phyloP scores from a whole-genome alignment of 768 basidiomycete species.

The Xerocomus brunneocitrinus region DNA sequence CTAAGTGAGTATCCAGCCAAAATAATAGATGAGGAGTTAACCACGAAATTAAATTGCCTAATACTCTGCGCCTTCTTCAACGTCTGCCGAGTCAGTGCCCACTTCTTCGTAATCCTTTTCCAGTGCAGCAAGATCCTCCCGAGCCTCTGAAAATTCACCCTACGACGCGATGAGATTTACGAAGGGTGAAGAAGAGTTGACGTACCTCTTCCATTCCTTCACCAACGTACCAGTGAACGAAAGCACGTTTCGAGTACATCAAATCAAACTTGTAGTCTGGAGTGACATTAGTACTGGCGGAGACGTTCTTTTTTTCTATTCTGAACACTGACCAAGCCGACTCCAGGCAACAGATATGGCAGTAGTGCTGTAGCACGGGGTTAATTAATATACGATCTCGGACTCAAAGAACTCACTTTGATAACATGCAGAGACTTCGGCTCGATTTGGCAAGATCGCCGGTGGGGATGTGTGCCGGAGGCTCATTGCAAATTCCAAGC shows the following conservation, averaged over 20 bases:
- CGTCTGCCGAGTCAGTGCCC: slow-evolving; percentile 71
- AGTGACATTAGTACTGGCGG: slow-evolving; percentile 4
- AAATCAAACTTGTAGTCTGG: slow-evolving; percentile 97
- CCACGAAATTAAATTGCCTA: slow-evolving; percentile 24
- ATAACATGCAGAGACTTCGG: slow-evolving; percentile 96
- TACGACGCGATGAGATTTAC: slow-evolving; percentile 21
- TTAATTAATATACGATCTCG: background rate
- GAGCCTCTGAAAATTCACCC: slow-evolving; percentile 98
- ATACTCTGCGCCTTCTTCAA: slow-evolving; percentile 55
- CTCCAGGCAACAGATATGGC: slow-evolving; percentile 94
- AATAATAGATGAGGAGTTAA: background rate
- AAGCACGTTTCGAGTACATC: slow-evolving; percentile 93
- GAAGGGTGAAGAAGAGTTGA: slow-evolving; percentile 2
- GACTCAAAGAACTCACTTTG: slow-evolving; percentile 52
- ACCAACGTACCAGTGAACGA: slow-evolving; percentile 93
- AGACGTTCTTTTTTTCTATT: background rate
- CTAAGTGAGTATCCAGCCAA: slow-evolving; percentile 5
- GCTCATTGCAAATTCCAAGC: slow-evolving; percentile 97
- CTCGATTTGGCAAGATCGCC: slow-evolving; percentile 94
- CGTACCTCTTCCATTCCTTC: slow-evolving; percentile 96
- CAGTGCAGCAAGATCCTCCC: slow-evolving; percentile 95
- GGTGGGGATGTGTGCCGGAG: slow-evolving; percentile 85
- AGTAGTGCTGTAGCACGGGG: slow-evolving; percentile 56
- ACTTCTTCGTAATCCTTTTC: slow-evolving; percentile 96
- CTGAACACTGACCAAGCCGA: slow-evolving; percentile 54